phyloP scores from a whole-genome alignment of 208 protist genomes.

The Trypanosoma conorhini region DNA sequence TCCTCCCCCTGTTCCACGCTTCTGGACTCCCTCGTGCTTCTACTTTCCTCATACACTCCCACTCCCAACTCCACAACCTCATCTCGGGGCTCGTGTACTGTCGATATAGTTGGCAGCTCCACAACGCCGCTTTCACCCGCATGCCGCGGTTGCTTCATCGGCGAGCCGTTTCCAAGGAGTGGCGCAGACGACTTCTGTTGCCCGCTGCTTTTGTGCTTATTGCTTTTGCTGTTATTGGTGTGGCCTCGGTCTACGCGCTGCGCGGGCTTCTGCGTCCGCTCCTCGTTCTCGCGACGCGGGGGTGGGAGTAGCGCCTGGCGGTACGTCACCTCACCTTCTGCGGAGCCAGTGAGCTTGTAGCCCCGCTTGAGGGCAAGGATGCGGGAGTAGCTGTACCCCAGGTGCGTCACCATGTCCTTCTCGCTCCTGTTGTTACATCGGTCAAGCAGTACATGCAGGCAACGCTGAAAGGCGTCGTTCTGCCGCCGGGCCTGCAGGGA shows the following conservation, averaged over 20 bases:
- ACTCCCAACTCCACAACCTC: not conserved
- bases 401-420: not conserved
- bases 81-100: not conserved
- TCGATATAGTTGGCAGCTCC: not conserved
- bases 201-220: not conserved
- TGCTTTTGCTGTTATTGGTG: not conserved
- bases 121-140: not conserved
- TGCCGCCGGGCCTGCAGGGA: not conserved
- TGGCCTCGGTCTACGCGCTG: not conserved
- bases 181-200: not conserved
- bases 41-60: not conserved
- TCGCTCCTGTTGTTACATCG: not conserved
- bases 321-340: not conserved
- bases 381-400: conserved; percentile 4
- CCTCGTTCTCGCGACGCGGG: not conserved
- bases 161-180: not conserved
- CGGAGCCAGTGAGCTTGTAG: not conserved
- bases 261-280: not conserved
- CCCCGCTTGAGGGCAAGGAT: not conserved
- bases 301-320: not conserved
- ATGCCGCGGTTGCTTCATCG: not conserved
- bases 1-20: not conserved
- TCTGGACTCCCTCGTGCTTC: not conserved
- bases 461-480: conserved; percentile 4
- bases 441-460: conserved; percentile 1